phyloP scores from a whole-genome alignment of 2,329 filamentous ascomycete genomes.

The Hansfordia pulvinata region DNA sequence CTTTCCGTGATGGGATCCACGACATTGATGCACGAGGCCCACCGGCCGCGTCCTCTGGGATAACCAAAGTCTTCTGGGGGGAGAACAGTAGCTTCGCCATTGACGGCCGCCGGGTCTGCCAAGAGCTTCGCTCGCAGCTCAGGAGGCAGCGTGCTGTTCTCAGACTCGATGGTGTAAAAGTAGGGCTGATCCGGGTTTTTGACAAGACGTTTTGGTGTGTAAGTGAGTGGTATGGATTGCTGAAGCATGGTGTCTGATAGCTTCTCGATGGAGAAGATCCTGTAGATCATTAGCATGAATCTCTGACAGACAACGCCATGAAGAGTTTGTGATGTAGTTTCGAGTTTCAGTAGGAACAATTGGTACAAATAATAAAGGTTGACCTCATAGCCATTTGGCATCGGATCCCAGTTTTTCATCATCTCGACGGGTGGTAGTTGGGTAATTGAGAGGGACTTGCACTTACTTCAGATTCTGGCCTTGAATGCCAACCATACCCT shows the following conservation, averaged over 20 bases:
- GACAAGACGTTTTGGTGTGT: conserved; percentile 79
- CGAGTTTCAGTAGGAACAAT: conserved; percentile 91
- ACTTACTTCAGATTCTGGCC: conserved; percentile 73
- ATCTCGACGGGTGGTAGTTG: conserved; percentile 25
- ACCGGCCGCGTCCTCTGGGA: conserved; percentile 68
- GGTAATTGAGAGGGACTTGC: conserved; percentile 16
- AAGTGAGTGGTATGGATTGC: conserved; percentile 72
- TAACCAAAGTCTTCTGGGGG: conserved; percentile 81
- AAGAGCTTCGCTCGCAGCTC: conserved; percentile 65
- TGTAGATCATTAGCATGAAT: conserved; percentile 23
- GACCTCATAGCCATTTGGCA: conserved; percentile 40
- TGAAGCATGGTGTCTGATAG: conserved; percentile 76
- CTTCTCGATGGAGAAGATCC: conserved; percentile 85
- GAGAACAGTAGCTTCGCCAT: conserved; percentile 57
- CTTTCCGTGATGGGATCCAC: conserved; percentile 73
- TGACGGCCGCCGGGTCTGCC: conserved; percentile 54
- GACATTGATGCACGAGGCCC: conserved; percentile 91
- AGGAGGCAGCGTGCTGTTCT: conserved; percentile 79
- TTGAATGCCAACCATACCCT: conserved; percentile 90
- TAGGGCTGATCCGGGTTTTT: conserved; percentile 78
- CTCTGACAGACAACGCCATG: neutral
- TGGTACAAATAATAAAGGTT: conserved; percentile 51
- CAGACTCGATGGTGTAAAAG: conserved; percentile 89
- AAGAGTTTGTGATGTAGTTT: conserved; percentile 8
- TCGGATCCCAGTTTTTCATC: conserved; percentile 55